Percentiles rank a stretch among this genome's conserved stretches.
Conservation (phyloP, 345 rosid genomes). For the Salix brachista region DNA sequence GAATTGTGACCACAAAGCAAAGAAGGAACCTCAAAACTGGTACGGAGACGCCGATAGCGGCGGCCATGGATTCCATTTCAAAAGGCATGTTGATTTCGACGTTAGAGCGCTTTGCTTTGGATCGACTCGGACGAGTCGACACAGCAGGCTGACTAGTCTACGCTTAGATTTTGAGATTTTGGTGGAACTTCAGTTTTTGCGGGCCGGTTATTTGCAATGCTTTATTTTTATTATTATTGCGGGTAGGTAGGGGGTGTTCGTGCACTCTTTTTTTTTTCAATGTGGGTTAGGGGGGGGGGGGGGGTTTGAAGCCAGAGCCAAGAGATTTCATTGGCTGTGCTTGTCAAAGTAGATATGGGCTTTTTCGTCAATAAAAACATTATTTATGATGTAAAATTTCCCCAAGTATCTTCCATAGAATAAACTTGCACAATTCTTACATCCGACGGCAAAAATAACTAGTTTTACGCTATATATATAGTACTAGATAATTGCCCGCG, state of each 20-base stretch:
- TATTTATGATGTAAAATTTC: neutral
- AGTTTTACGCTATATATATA: too few relatives aligned
- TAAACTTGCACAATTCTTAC: too few relatives aligned
- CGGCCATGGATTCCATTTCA: slow-evolving; percentile 53
- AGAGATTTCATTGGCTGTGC: neutral
- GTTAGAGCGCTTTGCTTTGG: neutral
- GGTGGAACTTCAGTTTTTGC: too few relatives aligned
- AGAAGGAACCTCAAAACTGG: slow-evolving; percentile 81
- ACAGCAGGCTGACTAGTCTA: too few relatives aligned
- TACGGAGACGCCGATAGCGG: slow-evolving; percentile 74
- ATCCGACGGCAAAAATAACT: too few relatives aligned
- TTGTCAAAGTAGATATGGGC: neutral
- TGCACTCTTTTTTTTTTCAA: neutral
- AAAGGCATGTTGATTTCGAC: slow-evolving; percentile 15
- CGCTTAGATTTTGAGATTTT: too few relatives aligned
- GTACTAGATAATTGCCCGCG: too few relatives aligned
- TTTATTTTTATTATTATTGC: too few relatives aligned
- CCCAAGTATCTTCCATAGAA: neutral
- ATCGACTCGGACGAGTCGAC: neutral
- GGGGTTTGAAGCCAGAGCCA: neutral
- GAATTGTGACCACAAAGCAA: slow-evolving; percentile 83
- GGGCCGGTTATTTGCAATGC: too few relatives aligned
- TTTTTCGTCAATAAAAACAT: neutral
- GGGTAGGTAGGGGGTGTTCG: too few relatives aligned
- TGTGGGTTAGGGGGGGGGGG: neutral